These are phyloP conservation scores for Colletotrichum aenigma DNA, from an alignment of 2,329 filamentous ascomycete genomes.

Conservation along the genomic window DNA sequence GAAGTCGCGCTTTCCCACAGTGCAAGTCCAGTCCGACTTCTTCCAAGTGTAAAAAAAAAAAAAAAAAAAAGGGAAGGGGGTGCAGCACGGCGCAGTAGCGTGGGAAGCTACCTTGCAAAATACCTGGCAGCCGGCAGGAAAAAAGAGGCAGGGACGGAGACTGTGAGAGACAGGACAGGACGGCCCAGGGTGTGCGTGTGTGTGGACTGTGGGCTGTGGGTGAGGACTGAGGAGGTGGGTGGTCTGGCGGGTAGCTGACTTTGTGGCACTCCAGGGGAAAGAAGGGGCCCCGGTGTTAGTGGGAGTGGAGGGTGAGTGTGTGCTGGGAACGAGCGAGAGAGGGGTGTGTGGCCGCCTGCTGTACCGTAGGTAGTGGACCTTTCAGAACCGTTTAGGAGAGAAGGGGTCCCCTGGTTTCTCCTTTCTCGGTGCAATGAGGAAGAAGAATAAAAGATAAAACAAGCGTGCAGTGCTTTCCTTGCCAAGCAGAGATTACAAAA, in stretches of 20 bases:
- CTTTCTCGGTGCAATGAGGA: constrained; percentile 6
- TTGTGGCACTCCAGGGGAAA: constrained; percentile 9
- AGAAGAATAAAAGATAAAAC: neutral
- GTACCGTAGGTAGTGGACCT: neutral
- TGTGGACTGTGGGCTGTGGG: neutral
- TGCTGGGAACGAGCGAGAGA: neutral
- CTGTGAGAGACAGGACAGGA: neutral
- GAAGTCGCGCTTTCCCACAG: constrained; percentile 13
- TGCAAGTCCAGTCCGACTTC: neutral
- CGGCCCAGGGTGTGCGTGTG: neutral
- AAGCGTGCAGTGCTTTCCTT: neutral
- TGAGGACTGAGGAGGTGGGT: neutral
- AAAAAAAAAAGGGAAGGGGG: neutral
- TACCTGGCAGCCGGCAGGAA: neutral
- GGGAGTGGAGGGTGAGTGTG: neutral
- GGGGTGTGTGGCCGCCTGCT: neutral
- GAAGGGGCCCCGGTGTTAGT: neutral
- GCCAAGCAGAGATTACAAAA: neutral
- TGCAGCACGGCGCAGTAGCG: neutral
- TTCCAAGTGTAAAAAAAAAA: neutral
- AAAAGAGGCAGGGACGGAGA: neutral
- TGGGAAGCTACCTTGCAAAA: neutral
- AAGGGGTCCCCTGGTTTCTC: constrained; percentile 13
- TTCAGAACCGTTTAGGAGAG: constrained; percentile 13
- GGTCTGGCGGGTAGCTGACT: neutral